A percentile compares a stretch with the other conserved stretches of the same genome.
These are phyloP conservation scores for Volvox africanus DNA, from an alignment of 139 green algal species.

Conservation along the genomic window DNA sequence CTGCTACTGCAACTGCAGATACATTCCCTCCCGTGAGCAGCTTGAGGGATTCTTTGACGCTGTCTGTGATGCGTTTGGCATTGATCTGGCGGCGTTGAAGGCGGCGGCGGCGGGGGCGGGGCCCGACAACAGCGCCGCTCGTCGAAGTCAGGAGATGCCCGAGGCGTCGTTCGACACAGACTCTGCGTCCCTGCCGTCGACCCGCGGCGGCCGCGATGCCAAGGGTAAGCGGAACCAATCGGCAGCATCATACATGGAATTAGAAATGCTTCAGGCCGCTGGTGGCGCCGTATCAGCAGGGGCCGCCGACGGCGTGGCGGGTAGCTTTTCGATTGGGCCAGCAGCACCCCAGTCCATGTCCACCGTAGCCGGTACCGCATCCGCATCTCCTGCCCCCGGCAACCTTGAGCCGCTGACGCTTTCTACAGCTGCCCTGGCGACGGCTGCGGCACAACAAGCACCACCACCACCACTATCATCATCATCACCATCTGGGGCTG, in stretches of 20 bases:
- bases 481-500: too few relatives aligned
- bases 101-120: background rate
- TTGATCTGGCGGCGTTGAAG: conserved; percentile 11
- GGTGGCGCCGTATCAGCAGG: background rate
- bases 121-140: background rate
- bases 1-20: conserved; percentile 16
- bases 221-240: background rate
- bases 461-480: background rate
- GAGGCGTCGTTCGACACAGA: background rate
- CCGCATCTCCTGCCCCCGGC: too few relatives aligned
- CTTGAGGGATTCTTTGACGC: conserved; percentile 37
- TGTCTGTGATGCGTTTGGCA: conserved; percentile 20
- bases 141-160: background rate
- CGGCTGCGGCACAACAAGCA: background rate
- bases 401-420: too few relatives aligned
- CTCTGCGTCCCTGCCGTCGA: background rate
- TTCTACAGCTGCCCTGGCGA: too few relatives aligned
- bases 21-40: conserved; percentile 33
- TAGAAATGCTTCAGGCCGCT: background rate
- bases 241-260: background rate
- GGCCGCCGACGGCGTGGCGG: conserved; percentile 27
- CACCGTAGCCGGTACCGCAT: too few relatives aligned
- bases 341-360: too few relatives aligned
- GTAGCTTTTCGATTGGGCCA: background rate
- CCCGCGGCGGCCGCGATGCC: background rate